Base-by-base conservation (phyloP, 768 basidiomycete species). In the Cyclocybe cylindracea region DNA sequence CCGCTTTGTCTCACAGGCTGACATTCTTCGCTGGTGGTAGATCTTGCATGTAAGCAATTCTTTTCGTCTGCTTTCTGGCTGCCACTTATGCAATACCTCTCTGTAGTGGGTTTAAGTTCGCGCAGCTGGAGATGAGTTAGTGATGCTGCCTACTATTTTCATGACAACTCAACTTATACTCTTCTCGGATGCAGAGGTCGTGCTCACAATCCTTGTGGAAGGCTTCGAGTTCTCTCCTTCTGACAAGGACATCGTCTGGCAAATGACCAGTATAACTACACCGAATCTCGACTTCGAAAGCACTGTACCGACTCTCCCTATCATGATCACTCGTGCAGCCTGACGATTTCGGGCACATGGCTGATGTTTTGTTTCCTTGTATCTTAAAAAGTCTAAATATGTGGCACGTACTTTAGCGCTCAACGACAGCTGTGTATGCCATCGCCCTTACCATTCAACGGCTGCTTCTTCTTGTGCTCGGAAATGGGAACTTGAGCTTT, bases 101-200 rank as follows among this genome's bases (percentile, higher is more conserved):
- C 34, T 41, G 18, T 49, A 75, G 72, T 33, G 78, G 76, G 0
- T 76, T 78, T 63, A 78, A 79, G 58, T 79, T 80, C 62, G 69
- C 77, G 0, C 71, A 79, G 53, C 61, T 79, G 5, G 78, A 78
- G 55, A 75, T 77, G 63, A 78, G 78, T 79, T 55, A n/a, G 72
- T 68, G 29, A 4, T 5, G 5, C 24, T 5, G 24, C 24, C 16
- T 39, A 14, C 16, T 38, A 24, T 39, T 31, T 11, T 29, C n/a
- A n/a, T 18, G 7, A 39, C 24, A 4, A 10, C 10, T 56, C 0
- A 39, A 44, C 31, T 35, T n/a, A 52, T 32, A 10, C 19, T 19
- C 7, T 48, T 35, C 24, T 24, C 24, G 24, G 24, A 24, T 34
- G 14, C 51, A 69, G 67, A 70, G 54, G 59, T 66, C 11, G 62